Conservation (phyloP, 148 eudicot genomes). For the Suaeda aralocaspica region DNA sequence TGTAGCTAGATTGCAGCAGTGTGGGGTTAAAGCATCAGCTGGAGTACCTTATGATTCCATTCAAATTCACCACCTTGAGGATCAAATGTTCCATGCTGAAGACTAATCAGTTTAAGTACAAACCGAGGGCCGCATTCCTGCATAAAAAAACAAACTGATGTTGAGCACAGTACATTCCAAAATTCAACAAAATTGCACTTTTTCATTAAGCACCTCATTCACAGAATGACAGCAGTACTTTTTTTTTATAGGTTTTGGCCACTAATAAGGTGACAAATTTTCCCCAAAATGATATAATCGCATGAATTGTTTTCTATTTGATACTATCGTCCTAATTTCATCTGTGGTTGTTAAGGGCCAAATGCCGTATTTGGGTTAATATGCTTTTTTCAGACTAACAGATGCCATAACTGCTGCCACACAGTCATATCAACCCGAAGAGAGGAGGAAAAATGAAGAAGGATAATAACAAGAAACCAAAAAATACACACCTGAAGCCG, state of each 20-base stretch:
- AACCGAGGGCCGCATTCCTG: conserved; percentile 98
- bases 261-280: no score
- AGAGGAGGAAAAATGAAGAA: not conserved
- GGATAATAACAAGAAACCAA: not conserved
- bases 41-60: conserved; percentile 86
- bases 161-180: not conserved
- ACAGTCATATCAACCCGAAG: not conserved
- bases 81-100: conserved; percentile 95
- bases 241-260: no score
- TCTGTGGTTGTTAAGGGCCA: no score
- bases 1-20: not conserved
- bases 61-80: conserved; percentile 78
- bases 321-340: no score
- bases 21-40: not conserved
- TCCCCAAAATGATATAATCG: no score
- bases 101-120: conserved; percentile 63
- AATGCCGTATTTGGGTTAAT: no score
- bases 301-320: no score
- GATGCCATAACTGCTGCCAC: no score
- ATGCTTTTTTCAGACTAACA: no score
- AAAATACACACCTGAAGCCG: conserved; percentile 79
- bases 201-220: not conserved
- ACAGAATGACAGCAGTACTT: no score
- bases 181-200: not conserved
- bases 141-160: conserved; percentile 7